phyloP scores from a whole-genome alignment of 2,329 filamentous ascomycete genomes.

The Penicillium sp. region DNA sequence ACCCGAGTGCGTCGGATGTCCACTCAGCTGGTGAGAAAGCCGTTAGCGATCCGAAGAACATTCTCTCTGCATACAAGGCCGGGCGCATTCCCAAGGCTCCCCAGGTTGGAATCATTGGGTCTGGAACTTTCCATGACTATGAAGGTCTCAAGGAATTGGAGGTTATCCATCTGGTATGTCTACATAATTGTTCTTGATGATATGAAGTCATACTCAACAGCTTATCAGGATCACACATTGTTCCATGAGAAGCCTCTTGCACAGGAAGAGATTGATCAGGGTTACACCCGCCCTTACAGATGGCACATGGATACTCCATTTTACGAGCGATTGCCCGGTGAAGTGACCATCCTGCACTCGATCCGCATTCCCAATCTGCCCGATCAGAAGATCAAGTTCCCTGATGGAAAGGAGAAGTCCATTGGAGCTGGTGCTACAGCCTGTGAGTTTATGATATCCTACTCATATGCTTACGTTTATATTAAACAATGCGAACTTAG shows the following conservation, averaged over 20 bases:
- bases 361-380: constrained; percentile 7
- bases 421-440: constrained; percentile 10
- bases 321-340: constrained; percentile 9
- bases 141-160: constrained; percentile 4
- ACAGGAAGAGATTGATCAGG: constrained; percentile 4
- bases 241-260: constrained; percentile 5
- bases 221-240: constrained; percentile 5
- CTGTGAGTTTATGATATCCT: neutral
- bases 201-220: neutral
- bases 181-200: neutral
- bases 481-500: neutral
- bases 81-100: constrained; percentile 7
- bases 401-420: constrained; percentile 4
- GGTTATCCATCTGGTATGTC: constrained; percentile 7
- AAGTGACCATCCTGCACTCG: constrained; percentile 11
- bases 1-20: constrained; percentile 6
- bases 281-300: constrained; percentile 8
- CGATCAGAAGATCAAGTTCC: constrained; percentile 11
- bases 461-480: neutral
- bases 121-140: constrained; percentile 7
- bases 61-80: constrained; percentile 10
- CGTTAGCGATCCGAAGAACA: constrained; percentile 8
- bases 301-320: constrained; percentile 14
- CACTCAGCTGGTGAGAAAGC: constrained; percentile 11
- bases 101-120: constrained; percentile 9